Evolutionary conservation across 371 early-diverging fungal genomes (phyloP), one percentile per base, ranked within the genome.

Genomic region (Lichtheimia hyalospora): DNA sequence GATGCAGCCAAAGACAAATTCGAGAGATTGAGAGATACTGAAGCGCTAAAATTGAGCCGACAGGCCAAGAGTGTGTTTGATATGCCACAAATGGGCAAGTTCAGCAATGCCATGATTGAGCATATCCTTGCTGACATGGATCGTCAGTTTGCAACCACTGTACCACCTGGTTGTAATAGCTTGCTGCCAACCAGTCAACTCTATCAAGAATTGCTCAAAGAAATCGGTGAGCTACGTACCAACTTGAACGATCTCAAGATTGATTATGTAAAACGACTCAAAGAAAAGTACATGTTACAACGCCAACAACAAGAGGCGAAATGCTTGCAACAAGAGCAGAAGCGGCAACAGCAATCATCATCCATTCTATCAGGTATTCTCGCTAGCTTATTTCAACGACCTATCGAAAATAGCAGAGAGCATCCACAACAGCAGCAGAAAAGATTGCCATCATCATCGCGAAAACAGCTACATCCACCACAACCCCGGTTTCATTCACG

Each of bases 251-350:
- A 55, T 44, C 27, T 87, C 18, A 82, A 85, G 56, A 73, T 86
- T 39, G 84, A 82, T 55, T 86, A 85, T 67, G 87, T 83, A 21
- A 84, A 75, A 18, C 77, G 85, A 40, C 77, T 90, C 14, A 76
- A 82, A 49, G 69, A 75, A 55, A 70, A 79, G 62, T 82, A 79
- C 52, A 73, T 85, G 60, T 54, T 74, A 34, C 63, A 64, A 15
- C 75, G 66, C 15, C 18, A 60, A 21, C 50, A 60, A 20, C 34
- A 61, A 21, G 58, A 56, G 28, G 42, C 34, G 16, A 42, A 41
- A n/a, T 14, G n/a, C 13, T 43, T 42, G 1, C 49, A 43, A 57
- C 41, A 42, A 27, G 34, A 34, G 10, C 34, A 34, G 10, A 34
- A 34, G 10, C 34, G 34, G 10, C 34, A 53, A 27, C 46, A 46